These are phyloP conservation scores for Pascua guehoae DNA, from an alignment of 1,284 basidiomycete species.

Conservation along the genomic window DNA sequence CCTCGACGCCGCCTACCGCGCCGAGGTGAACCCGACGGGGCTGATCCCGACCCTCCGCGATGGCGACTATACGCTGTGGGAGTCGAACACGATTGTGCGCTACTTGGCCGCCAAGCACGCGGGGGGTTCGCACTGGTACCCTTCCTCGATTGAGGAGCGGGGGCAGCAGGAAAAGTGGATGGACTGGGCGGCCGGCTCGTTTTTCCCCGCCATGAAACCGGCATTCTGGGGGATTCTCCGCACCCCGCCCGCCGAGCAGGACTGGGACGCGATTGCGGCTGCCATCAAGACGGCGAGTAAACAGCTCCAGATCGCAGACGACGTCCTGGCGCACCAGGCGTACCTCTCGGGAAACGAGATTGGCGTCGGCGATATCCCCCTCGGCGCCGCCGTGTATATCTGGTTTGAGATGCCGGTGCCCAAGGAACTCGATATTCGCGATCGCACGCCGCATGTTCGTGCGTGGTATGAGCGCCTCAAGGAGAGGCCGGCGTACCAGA, in stretches of 20 bases:
- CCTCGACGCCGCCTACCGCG: conserved; percentile 8
- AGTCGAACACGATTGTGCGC: conserved; percentile 18
- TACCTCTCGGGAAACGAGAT: conserved; percentile 7
- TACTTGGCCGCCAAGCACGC: conserved; percentile 12
- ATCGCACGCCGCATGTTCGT: not conserved
- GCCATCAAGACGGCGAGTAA: not conserved
- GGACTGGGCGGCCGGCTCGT: conserved; percentile 9
- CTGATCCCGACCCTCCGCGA: conserved; percentile 12
- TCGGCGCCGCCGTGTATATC: conserved; percentile 9
- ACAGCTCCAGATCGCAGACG: conserved; percentile 4
- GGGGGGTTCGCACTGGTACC: not conserved
- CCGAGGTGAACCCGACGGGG: conserved; percentile 12
- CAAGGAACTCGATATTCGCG: conserved; percentile 1
- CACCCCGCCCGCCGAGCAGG: conserved; percentile 4
- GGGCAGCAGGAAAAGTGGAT: conserved; percentile 11
- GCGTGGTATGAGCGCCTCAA: conserved; percentile 9
- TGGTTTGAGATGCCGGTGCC: conserved; percentile 6
- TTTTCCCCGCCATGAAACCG: not conserved
- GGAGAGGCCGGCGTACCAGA: conserved; percentile 9
- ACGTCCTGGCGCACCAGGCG: conserved; percentile 3
- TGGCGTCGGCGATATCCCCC: conserved; percentile 11
- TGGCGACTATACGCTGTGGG: conserved; percentile 10
- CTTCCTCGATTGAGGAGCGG: not conserved
- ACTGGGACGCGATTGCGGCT: conserved; percentile 2
- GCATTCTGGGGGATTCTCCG: conserved; percentile 11